Evolutionary conservation across 306 rosid genomes (phyloP), one percentile per base, ranked within the genome.

Genomic region (Boehmeria nivea): DNA sequence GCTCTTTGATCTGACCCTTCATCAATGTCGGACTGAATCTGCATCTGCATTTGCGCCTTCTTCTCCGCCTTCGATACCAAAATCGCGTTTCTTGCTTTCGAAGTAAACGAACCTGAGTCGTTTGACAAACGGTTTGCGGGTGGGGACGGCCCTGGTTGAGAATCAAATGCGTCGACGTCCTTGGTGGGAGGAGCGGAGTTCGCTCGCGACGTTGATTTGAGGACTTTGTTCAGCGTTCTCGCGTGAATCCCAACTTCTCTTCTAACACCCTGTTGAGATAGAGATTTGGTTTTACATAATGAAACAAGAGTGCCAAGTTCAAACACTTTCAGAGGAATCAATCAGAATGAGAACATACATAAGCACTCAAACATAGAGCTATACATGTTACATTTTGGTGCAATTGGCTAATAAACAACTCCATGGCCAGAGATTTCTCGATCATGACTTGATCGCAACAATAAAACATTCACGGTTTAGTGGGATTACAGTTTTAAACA

Each of bases 241-340:
- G 96, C 87, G 64, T 84, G 89, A 14, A 66, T 82, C 34, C 99
- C 99, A 9, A 77, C 95, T 78, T 91, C 99, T 77, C 95, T 91
- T 76, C 99, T 78, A 31, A 87, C 98, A 50, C 98, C 98, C 98
- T 91, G 77, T 71, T 40, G 68, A 62, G 36, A 31, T 4, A 31
- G 36, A 31, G 36, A 31, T 10, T 0, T 4, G 36, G 8, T 31
- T 31, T 31, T 2, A n/a, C n/a, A n/a, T n/a, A n/a, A n/a, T n/a
- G n/a, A n/a, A n/a, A n/a, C n/a, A 6, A 31, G 5, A 4, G 36
- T 31, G 36, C 9, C 9, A 6, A 31, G 36, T 10, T 31, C 36
- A 31, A 31, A 10, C 36, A 31, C 5, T 31, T 10, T 1, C 8
- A 31, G 5, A 31, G 36, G 36, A 31, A 1, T 10, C 36, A 31